phyloP scores from a whole-genome alignment of 2,329 filamentous ascomycete species.

The Diaporthe vexans region DNA sequence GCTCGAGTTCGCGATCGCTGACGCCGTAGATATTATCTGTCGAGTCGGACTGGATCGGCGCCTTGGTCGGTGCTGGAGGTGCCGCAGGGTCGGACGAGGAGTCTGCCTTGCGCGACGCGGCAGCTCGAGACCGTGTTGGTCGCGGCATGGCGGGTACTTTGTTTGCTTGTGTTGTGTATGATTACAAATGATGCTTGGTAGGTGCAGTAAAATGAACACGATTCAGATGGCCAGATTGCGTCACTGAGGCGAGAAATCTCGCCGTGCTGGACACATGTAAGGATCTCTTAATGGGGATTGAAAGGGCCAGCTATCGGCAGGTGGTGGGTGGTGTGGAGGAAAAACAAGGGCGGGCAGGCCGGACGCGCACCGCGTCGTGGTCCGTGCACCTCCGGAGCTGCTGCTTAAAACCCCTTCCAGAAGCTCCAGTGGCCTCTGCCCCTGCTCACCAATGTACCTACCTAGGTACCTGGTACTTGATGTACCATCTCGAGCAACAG shows the following conservation, averaged over 20 bases:
- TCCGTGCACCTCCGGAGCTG: constrained; percentile 28
- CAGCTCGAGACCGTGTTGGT: constrained; percentile 50
- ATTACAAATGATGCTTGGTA: constrained; percentile 12
- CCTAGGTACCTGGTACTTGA: neutral
- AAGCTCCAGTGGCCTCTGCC: neutral
- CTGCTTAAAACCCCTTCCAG: neutral
- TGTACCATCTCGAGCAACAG: neutral
- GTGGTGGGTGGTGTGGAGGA: constrained; percentile 34
- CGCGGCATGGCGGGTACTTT: constrained; percentile 47
- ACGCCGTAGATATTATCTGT: constrained; percentile 51
- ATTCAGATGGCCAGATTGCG: constrained; percentile 7
- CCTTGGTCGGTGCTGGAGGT: constrained; percentile 36
- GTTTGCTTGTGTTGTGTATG: neutral
- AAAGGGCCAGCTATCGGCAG: constrained; percentile 33
- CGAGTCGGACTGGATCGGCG: constrained; percentile 37
- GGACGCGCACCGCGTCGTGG: constrained; percentile 41
- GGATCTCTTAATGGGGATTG: constrained; percentile 13
- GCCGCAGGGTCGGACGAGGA: constrained; percentile 42
- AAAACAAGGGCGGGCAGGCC: constrained; percentile 33
- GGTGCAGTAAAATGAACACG: constrained; percentile 3
- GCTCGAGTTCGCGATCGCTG: constrained; percentile 52
- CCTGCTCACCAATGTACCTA: neutral
- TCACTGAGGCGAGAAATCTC: constrained; percentile 32
- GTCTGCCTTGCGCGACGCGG: constrained; percentile 43
- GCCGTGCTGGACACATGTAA: constrained; percentile 21